Evolutionary conservation across 352 stramenopile genomes (phyloP).

Genomic region (Poterioochromonas sp.): DNA sequence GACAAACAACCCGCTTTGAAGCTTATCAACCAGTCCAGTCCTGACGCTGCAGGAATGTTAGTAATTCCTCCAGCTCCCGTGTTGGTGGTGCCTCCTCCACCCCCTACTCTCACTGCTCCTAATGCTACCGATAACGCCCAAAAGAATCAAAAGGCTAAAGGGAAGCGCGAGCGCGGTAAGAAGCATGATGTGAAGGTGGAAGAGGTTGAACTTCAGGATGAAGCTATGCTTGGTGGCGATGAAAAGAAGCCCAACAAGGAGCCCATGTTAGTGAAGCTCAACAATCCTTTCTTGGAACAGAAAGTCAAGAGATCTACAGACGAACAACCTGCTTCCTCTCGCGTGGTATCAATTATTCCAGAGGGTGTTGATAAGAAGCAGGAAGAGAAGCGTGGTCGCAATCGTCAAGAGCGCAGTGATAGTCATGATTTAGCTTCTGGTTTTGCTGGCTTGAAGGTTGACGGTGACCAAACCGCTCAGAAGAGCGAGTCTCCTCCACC

Average conservation of each 20-base stretch:
- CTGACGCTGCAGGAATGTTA: too few species aligned
- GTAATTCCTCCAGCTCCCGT: not conserved
- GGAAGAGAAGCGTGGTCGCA: too few species aligned
- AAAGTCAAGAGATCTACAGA: too few species aligned
- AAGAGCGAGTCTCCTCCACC: too few species aligned
- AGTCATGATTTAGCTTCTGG: too few species aligned
- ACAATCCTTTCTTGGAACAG: constrained; percentile 5
- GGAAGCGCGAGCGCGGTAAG: not conserved
- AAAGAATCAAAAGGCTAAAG: not conserved
- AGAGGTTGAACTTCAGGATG: not conserved
- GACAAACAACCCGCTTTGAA: not conserved
- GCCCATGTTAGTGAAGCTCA: not conserved
- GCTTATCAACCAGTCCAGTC: not conserved
- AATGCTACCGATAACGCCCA: not conserved
- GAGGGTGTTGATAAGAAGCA: too few species aligned
- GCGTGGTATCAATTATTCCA: too few species aligned
- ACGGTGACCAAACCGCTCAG: too few species aligned
- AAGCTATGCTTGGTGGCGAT: not conserved
- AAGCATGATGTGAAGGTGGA: not conserved
- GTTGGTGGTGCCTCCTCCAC: not conserved
- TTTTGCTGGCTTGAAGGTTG: too few species aligned
- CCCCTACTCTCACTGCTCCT: not conserved
- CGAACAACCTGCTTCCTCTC: too few species aligned
- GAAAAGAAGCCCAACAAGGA: not conserved
- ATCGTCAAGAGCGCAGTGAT: too few species aligned